phyloP scores from a whole-genome alignment of 164 flowering plant genomes.

The Echeveria elegans region DNA sequence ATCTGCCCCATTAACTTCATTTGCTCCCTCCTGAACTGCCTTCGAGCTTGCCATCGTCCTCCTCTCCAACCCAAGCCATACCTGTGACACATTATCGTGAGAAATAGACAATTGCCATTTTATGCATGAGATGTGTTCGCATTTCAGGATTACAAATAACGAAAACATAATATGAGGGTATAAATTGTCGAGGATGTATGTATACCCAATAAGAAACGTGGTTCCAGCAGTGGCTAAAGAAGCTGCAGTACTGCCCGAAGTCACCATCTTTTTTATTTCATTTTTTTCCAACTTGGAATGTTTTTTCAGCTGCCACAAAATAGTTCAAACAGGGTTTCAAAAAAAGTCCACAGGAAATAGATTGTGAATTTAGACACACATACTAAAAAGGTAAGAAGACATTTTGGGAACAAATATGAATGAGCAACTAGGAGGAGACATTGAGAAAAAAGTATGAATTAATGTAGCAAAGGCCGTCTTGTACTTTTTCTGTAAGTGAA shows the following conservation, averaged over 20 bases:
- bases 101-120: neutral
- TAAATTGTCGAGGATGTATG: constrained; percentile 32
- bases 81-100: constrained; percentile 20
- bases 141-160: neutral
- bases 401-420: neutral
- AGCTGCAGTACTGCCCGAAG: constrained; percentile 37
- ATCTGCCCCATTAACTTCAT: constrained; percentile 13
- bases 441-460: neutral
- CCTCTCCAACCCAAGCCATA: constrained; percentile 89
- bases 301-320: constrained; percentile 56
- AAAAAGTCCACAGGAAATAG: constrained; percentile 9
- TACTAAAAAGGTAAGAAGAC: too few species aligned
- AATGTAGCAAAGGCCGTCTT: neutral
- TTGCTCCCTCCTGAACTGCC: constrained; percentile 54
- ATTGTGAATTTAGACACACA: neutral
- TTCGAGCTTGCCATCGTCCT: constrained; percentile 77
- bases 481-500: neutral
- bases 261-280: constrained; percentile 63
- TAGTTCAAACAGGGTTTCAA: too few species aligned
- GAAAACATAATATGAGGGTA: neutral
- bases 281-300: constrained; percentile 33
- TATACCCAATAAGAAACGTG: constrained; percentile 76
- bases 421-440: neutral
- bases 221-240: constrained; percentile 85
- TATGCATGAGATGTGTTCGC: neutral